These are phyloP conservation scores for Babjeviella inositovora DNA, from an alignment of 805 yeast genomes.

Conservation along the genomic window DNA sequence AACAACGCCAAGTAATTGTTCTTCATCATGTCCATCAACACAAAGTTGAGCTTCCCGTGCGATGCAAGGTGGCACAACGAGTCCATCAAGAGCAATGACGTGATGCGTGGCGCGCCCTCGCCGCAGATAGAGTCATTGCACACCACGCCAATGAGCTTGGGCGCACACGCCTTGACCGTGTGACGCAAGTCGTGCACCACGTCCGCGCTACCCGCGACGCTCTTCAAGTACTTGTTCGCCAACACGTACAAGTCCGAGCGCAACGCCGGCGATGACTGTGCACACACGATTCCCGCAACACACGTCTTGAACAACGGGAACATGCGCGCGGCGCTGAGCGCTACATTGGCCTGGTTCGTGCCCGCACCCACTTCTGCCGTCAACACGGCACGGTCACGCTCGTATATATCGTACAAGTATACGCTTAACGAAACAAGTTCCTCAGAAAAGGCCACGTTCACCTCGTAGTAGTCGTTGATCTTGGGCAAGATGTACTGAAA, in stretches of 20 bases:
- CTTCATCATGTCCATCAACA: constrained; percentile 43
- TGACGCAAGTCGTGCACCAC: constrained; percentile 29
- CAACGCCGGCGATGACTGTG: constrained; percentile 48
- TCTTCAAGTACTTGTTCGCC: constrained; percentile 46
- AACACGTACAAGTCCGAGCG: constrained; percentile 72
- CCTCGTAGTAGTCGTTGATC: constrained; percentile 57
- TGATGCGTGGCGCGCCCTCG: constrained; percentile 60
- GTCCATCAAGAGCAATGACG: constrained; percentile 65
- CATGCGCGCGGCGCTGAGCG: constrained; percentile 29
- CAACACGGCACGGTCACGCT: constrained; percentile 16
- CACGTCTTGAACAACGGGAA: constrained; percentile 62
- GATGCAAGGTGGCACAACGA: constrained; percentile 40
- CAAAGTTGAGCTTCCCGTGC: constrained; percentile 30
- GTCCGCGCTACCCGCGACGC: constrained; percentile 22
- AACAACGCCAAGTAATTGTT: constrained; percentile 52
- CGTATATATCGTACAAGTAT: constrained; percentile 48
- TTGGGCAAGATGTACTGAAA: constrained; percentile 66
- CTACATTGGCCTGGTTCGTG: constrained; percentile 7
- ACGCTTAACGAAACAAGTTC: constrained; percentile 68
- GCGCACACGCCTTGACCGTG: constrained; percentile 44
- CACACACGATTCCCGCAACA: constrained; percentile 54
- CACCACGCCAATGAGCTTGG: constrained; percentile 40
- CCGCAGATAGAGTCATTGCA: constrained; percentile 71
- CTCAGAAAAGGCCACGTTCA: constrained; percentile 51
- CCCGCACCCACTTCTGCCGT: constrained; percentile 5